Base-by-base conservation (phyloP, 345 rosid genomes). In the Hypericum perforatum region DNA sequence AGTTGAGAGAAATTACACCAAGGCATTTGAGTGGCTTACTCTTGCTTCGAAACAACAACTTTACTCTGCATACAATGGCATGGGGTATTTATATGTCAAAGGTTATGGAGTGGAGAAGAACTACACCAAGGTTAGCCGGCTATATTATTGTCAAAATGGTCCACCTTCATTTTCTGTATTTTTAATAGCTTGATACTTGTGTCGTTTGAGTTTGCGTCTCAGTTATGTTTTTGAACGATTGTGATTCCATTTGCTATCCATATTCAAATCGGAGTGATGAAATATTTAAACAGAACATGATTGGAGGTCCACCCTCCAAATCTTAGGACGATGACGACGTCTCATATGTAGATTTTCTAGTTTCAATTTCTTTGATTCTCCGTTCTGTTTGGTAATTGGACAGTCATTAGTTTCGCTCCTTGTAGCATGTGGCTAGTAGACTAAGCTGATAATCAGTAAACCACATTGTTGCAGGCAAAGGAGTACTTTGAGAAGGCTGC, bases 61-160 rank as follows among this genome's bases (percentile, higher is more conserved):
- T 64, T 74, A 72, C 68, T 94, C 97, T 7, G 94, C 99, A 52
- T 94, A 78, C 65, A 94, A 89, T 70, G 95, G 95, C 56, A 84
- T 94, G 76, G 99, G 97, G 11, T 94, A 89, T 74, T 67, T 94
- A 59, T 81, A 94, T 75, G 95, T 86, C 56, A 94, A 94, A 66
- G 99, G 99, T 6, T 86, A 89, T 59, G 99, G 97, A 55, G 97
- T 94, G 57, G 97, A 86, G 38, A 74, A 88, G 71, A 94, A 94
- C 69, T 85, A 76, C 57, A 86, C 95, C 39, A 89, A 82, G 73
- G 99, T 86, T 73, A 61, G 70, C 52, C 73, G 8, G 10, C 51
- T 58, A 47, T 37, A 5, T 37, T 47, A 45, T 39, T 5, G n/a
- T n/a, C n/a, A n/a, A n/a, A n/a, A n/a, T n/a, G n/a, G n/a, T 43